Base-by-base conservation (phyloP, 2,329 filamentous ascomycete genomes). In the Penicillium sp. region DNA sequence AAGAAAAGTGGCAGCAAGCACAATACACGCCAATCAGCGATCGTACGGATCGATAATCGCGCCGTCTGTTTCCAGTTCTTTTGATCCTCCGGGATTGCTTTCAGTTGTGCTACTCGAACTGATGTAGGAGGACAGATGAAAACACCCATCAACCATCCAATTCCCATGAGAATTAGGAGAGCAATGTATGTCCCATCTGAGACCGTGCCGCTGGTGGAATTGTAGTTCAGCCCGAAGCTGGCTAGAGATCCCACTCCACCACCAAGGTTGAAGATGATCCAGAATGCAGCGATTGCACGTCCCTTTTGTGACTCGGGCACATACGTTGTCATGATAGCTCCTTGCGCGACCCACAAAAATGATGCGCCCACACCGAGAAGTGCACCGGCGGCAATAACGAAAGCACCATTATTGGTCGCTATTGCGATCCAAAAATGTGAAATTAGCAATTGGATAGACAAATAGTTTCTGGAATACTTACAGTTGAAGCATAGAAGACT, bases 1-100 rank as follows among this genome's bases (percentile, higher is more conserved):
- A 82, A 82, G 73, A 83, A 83, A 58, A 83, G 73, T 14, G 81
- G 81, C 42, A 83, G 71, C 66, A 82, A 75, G 59, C 73, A 78
- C 7, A 77, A 61, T 0, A 82, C 75, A 22, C 77, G 73, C 78
- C 78, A 79, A 48, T 77, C 72, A 1, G 49, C 29, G 31, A 79
- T 62, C 2, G 72, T 75, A 54, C 64, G 67, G 1, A 76, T 48
- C 1, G 77, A 71, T 29, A 74, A 73, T 43, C 49, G 57, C 4
- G 58, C 18, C 9, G 64, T 66, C 6, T 66, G 56, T 1, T 69
- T 68, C 63, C 72, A 75, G 51, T 73, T 74, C 59, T 75, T 76
- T 58, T 77, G 73, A 4, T 67, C 74, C 53, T 76, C 70, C 15
- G 73, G 67, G 1, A 71, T 72, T 2, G 61, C 60, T 29, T 76